Evolutionary conservation across 495 filamentous ascomycete genomes (phyloP), one percentile per base, ranked within the genome.

Genomic region (Penicillium samsonianum): DNA sequence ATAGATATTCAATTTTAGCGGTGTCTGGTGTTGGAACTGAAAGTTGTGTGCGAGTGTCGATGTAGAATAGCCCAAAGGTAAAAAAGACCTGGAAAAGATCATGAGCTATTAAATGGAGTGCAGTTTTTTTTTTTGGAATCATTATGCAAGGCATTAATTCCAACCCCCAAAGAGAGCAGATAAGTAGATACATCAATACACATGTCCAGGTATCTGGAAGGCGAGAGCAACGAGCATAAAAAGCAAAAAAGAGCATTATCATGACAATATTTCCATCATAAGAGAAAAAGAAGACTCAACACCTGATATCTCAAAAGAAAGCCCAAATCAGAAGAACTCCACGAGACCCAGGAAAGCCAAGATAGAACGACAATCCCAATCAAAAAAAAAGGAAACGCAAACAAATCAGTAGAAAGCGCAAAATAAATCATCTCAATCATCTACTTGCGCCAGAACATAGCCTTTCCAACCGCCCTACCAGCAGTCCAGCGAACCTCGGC

Each of bases 381-480:
- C n/a, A n/a, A n/a, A n/a, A 42, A 8, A 30, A 55, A 30, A 22
- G 23, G 33, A 30, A 53, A 37, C 20, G 33, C 12, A 50, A 25
- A 17, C 1, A 17, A 58, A 49, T 40, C 10, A 44, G 37, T 30
- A 46, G 26, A 50, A 47, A 37, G 42, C 20, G 53, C 19, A 37
- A 57, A 52, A 26, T 11, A 55, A 38, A 44, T 55, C 59, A 37
- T 20, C 22, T 10, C 14, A 30, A 47, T 16, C 22, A n/a, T 50
- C 54, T 65, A 77, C 57, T 76, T 79, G 49, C 70, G 69, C 77
- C 77, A 79, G 54, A 79, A 79, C 70, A 77, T 76, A 11, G 68
- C 66, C 45, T 76, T 78, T 12, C 67, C 69, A 31, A 65, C 25
- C n/a, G 64, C 57, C 25, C 75, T 64, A 23, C 73, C 65, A 33